phyloP scores from a whole-genome alignment of 2,329 filamentous ascomycete species.

The Fusarium begoniae region DNA sequence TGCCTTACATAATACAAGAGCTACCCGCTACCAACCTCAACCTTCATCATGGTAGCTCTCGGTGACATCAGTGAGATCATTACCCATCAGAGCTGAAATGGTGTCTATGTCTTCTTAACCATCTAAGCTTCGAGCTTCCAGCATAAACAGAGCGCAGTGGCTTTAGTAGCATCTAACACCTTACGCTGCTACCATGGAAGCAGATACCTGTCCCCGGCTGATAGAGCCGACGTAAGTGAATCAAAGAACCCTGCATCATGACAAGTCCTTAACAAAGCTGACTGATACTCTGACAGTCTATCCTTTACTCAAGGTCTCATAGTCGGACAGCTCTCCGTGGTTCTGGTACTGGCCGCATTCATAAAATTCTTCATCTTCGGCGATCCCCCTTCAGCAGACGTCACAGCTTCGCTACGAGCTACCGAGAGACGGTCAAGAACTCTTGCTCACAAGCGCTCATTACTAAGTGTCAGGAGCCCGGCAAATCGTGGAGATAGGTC shows the following conservation, averaged over 20 bases:
- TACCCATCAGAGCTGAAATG: constrained; percentile 4
- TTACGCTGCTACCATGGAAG: constrained; percentile 46
- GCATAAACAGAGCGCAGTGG: not conserved
- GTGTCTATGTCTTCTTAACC: not conserved
- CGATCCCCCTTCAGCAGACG: constrained; percentile 85
- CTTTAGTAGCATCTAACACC: not conserved
- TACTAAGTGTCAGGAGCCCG: constrained; percentile 68
- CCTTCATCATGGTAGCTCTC: constrained; percentile 16
- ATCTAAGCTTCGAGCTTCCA: not conserved
- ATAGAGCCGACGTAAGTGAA: constrained; percentile 54
- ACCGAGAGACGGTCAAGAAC: constrained; percentile 78
- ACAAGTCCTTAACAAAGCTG: constrained; percentile 1
- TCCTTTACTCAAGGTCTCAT: constrained; percentile 96
- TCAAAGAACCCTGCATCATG: constrained; percentile 4
- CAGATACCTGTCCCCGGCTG: constrained; percentile 53
- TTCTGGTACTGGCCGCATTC: constrained; percentile 90
- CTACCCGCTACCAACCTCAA: constrained; percentile 9
- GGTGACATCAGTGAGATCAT: constrained; percentile 28
- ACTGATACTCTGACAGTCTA: constrained; percentile 60
- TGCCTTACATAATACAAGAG: constrained; percentile 33
- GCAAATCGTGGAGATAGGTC: constrained; percentile 53
- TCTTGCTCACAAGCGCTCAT: constrained; percentile 78
- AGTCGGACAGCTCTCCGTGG: constrained; percentile 90
- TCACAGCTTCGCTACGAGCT: constrained; percentile 78
- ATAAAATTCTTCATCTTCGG: constrained; percentile 99